Conservation (phyloP, 1,284 basidiomycete species). For the Heliocybe sulcata region DNA sequence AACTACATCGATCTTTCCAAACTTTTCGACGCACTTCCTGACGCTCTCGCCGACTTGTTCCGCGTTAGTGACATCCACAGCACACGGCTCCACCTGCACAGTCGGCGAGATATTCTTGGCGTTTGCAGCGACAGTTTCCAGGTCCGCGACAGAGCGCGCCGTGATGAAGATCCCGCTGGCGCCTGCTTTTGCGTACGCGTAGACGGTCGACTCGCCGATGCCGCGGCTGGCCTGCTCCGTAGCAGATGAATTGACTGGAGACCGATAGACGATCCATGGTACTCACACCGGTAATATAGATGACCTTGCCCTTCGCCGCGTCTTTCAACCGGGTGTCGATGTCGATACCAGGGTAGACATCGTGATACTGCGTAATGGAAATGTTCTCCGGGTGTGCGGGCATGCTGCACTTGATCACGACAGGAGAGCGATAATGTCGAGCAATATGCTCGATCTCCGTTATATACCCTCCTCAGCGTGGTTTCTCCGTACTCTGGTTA, state of each 20-base stretch:
- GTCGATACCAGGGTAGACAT: conserved; percentile 12
- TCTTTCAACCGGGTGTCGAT: conserved; percentile 2
- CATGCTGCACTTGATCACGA: not conserved
- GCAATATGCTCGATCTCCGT: too few species aligned
- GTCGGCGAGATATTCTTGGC: not conserved
- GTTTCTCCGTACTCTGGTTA: too few species aligned
- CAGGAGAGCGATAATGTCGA: too few species aligned
- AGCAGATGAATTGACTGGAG: too few species aligned
- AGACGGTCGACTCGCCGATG: conserved; percentile 8
- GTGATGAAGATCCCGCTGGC: not conserved
- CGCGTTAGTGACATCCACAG: conserved; percentile 6
- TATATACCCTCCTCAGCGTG: too few species aligned
- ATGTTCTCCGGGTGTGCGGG: not conserved
- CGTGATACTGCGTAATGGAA: not conserved
- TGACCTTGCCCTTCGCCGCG: conserved; percentile 9
- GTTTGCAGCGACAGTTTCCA: conserved; percentile 7
- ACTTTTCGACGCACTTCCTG: conserved; percentile 4
- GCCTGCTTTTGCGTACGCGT: conserved; percentile 9
- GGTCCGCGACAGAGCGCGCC: not conserved
- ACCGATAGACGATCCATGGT: not conserved
- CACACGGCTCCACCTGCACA: conserved; percentile 5
- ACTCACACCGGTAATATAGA: conserved; percentile 9
- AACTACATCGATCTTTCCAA: conserved; percentile 11
- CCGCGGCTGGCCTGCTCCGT: conserved; percentile 9
- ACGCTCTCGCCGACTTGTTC: not conserved